phyloP scores from a whole-genome alignment of 2,329 filamentous ascomycete species.

The Aspergillus niger region DNA sequence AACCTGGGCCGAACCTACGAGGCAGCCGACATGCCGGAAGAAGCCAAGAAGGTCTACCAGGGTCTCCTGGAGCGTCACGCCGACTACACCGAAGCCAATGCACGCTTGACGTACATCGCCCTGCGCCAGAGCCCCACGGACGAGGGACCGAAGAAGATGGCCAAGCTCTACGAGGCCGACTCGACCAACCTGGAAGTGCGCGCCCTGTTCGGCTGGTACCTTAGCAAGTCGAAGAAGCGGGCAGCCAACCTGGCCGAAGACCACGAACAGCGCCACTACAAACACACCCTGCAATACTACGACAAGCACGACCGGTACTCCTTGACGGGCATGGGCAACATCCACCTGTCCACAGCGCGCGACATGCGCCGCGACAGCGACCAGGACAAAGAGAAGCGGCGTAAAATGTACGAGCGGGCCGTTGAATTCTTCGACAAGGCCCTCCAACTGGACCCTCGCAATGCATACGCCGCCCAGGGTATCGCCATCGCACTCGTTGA shows the following conservation, averaged over 20 bases:
- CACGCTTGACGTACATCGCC: constrained; percentile 86
- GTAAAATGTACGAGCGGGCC: constrained; percentile 82
- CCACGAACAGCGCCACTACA: constrained; percentile 89
- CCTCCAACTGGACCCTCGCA: constrained; percentile 88
- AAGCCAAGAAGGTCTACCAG: constrained; percentile 87
- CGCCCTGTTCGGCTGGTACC: constrained; percentile 91
- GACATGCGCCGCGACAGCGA: constrained; percentile 94
- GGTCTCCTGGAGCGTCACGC: constrained; percentile 79
- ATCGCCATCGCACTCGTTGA: constrained; percentile 92
- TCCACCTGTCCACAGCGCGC: constrained; percentile 82
- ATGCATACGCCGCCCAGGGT: constrained; percentile 94
- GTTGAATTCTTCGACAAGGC: constrained; percentile 99
- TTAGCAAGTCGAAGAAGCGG: constrained; percentile 84
- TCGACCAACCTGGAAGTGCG: constrained; percentile 87
- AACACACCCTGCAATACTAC: constrained; percentile 88
- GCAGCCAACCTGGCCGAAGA: constrained; percentile 82
- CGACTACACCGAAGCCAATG: constrained; percentile 90
- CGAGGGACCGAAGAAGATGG: constrained; percentile 82
- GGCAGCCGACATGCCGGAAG: constrained; percentile 74
- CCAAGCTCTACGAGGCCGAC: constrained; percentile 81
- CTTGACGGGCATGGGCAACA: constrained; percentile 93
- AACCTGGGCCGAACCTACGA: constrained; percentile 95
- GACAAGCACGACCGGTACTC: constrained; percentile 99
- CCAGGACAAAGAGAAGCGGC: constrained; percentile 85
- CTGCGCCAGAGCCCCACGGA: constrained; percentile 78